Evolutionary conservation across 805 yeast genomes (phyloP), one percentile per base, ranked within the genome.

Genomic region (Teunomyces aglyptinius): DNA sequence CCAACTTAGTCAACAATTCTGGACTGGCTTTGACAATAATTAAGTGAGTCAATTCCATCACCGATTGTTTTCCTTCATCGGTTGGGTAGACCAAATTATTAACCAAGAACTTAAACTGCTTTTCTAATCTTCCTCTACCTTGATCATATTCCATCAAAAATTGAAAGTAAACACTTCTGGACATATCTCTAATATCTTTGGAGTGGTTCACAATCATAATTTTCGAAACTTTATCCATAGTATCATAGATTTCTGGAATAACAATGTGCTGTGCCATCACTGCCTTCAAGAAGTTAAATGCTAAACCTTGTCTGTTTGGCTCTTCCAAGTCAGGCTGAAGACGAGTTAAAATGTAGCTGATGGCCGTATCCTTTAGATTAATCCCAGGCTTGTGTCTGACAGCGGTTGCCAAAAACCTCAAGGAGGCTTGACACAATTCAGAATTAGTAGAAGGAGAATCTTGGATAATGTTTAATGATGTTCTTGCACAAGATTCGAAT

Each of bases 101-200:
- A 6, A 91, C 86, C 64, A 94, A 73, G 60, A 85, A 83, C 52
- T 84, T 82, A 67, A 92, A 84, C 53, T 89, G 95, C 55, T 85
- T 87, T 52, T 87, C 94, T 41, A 94, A 63, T 52, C 89, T 79
- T 3, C 92, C 90, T 56, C 83, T 77, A 27, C 98, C 90, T 68
- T 92, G 97, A 56, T 96, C 98, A 59, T 88, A 94, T 56, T 90
- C 96, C 86, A 89, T 86, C 59, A 94, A 68, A 56, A 94, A 94
- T 56, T 84, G 90, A 63, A 82, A 86, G 61, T 82, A 94, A 1
- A 86, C 82, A 52, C 88, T 80, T 65, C 98, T 78, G 6, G 97
- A 82, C 64, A 86, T 83, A 56, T 86, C 91, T 48, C 98, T 77
- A 44, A 89, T 87, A 58, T 85, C 89, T 43, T 80, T 80, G 2